Evolutionary conservation across 345 rosid species (phyloP).

Genomic region (Pelargonium nanum): DNA sequence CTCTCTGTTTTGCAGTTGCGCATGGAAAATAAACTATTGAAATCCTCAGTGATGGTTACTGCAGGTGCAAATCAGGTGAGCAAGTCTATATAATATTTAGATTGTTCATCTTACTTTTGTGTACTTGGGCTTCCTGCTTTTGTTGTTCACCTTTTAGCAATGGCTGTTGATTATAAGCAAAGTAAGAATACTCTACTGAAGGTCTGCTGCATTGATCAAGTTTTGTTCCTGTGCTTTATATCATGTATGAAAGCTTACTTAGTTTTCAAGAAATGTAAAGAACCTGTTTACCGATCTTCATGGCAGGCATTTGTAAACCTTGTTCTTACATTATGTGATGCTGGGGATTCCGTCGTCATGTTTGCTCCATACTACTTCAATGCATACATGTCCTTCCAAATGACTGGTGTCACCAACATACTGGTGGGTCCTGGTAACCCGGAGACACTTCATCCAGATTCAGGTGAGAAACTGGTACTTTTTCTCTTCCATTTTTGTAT

Average conservation of each 20-base stretch:
- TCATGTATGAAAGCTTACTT: neutral
- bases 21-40: constrained; percentile 56
- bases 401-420: constrained; percentile 86
- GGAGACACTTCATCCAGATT: constrained; percentile 74
- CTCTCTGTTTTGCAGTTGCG: constrained; percentile 38
- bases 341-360: constrained; percentile 86
- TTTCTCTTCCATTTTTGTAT: no score
- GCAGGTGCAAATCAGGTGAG: constrained; percentile 95
- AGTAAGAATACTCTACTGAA: no score
- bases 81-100: neutral
- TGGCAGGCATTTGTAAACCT: constrained; percentile 88
- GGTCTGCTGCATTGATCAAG: no score
- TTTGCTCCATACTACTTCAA: constrained; percentile 98
- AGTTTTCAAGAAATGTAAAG: neutral
- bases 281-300: constrained; percentile 3
- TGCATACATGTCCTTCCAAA: constrained; percentile 95
- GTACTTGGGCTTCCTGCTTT: neutral
- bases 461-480: constrained; percentile 34
- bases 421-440: constrained; percentile 73
- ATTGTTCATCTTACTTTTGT: neutral
- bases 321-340: constrained; percentile 75
- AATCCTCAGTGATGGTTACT: constrained; percentile 86
- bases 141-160: neutral
- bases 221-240: no score
- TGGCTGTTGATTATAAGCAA: no score